Evolutionary conservation across 768 basidiomycete species (phyloP), one percentile per base, ranked within the genome.

Genomic region (Tulasnella sp.): DNA sequence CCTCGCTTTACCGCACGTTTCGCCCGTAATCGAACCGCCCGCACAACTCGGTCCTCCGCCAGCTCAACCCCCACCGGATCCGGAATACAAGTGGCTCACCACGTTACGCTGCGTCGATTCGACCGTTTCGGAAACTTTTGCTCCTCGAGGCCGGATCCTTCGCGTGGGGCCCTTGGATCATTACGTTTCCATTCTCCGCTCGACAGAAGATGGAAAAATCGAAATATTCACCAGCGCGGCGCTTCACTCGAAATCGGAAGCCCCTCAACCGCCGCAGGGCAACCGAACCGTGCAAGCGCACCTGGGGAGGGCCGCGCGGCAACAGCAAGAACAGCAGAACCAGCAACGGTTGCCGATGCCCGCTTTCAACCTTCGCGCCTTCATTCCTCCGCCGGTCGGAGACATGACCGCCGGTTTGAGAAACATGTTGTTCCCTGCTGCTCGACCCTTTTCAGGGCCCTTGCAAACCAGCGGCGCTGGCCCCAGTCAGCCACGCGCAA

Each of bases 51-150:
- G 44, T 18, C 73, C 39, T 40, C 37, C 73, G 1, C 39, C 73
- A 74, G 29, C 15, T 15, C 29, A 35, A 39, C 39, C 73, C 6
- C 4, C 29, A 35, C 57, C 42, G 61, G 74, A 70, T 70, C 39
- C 51, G 11, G 76, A 77, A 77, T 67, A 57, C 23, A 70, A 57
- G 11, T 77, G 76, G 76, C 76, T 77, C 39, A 40, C 23, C 13
- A 77, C 76, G 13, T 67, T 77, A 44, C 76, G 76, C 15, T 77
- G 76, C 26, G 40, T 42, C 70, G 76, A 77, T 39, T 77, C 76
- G 0, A 77, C 76, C 7, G 32, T 40, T 23, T 2, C 76, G 20
- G 61, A 39, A 5, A 77, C 74, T 29, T 75, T 75, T 55, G 42
- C 48, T 35, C 51, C 74, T 6, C 40, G 40, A 2, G 57, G 61